Percentiles rank a stretch among this genome's conserved stretches.
These are phyloP conservation scores for Eragrostis nindensis DNA, from an alignment of 176 grass and related monocot species.

Conservation along the genomic window DNA sequence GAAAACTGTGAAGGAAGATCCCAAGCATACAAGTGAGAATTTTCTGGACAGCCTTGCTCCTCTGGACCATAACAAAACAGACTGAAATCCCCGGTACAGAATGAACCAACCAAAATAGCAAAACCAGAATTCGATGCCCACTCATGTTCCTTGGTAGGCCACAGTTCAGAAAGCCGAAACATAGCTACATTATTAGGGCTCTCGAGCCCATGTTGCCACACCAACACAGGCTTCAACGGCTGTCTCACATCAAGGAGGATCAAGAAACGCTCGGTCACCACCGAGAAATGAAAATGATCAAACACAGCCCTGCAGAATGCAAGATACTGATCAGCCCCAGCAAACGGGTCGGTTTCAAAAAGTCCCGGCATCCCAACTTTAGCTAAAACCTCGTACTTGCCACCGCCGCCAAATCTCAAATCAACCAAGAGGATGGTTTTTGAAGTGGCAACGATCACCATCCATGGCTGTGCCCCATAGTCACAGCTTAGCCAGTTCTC, in stretches of 20 bases:
- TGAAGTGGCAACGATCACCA: slow-evolving; percentile 55
- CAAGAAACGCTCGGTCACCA: slow-evolving; percentile 61
- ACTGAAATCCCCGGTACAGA: slow-evolving; percentile 58
- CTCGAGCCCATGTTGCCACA: slow-evolving; percentile 74
- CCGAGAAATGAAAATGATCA: slow-evolving; percentile 71
- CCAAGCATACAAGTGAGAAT: slow-evolving; percentile 57
- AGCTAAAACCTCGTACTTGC: slow-evolving; percentile 51
- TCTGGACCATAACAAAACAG: slow-evolving; percentile 72
- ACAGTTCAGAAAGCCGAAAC: slow-evolving; percentile 65
- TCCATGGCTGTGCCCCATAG: slow-evolving; percentile 75
- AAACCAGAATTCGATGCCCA: slow-evolving; percentile 60
- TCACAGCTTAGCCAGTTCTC: slow-evolving; percentile 73
- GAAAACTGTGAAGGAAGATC: slow-evolving; percentile 68
- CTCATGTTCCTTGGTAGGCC: slow-evolving; percentile 61
- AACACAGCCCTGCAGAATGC: slow-evolving; percentile 78
- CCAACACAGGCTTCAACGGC: slow-evolving; percentile 59
- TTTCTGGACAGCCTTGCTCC: slow-evolving; percentile 39
- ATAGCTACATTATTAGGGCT: slow-evolving; percentile 65
- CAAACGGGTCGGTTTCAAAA: slow-evolving; percentile 53
- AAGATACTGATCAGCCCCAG: slow-evolving; percentile 50
- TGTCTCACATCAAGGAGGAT: slow-evolving; percentile 66
- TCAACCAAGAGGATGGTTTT: slow-evolving; percentile 67
- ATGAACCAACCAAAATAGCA: slow-evolving; percentile 81
- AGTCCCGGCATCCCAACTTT: slow-evolving; percentile 47
- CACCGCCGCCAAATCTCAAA: slow-evolving; percentile 49